A percentile compares a stretch with the other conserved stretches of the same genome.
Conservation (phyloP, 345 rosid genomes). For the Chamaenerion angustifolium region DNA sequence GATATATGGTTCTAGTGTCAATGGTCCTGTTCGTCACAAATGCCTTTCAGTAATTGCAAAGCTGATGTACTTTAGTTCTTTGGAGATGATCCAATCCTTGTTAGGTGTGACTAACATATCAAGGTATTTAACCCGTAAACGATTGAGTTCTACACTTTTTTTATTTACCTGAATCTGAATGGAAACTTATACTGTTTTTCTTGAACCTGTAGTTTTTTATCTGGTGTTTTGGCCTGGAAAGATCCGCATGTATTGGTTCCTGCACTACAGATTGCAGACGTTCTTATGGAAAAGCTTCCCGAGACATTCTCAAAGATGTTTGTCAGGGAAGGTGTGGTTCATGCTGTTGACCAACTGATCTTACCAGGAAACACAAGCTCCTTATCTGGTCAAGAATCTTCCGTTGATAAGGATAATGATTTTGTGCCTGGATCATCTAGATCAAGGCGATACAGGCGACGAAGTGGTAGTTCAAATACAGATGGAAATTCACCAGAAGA, state of each 20-base stretch:
- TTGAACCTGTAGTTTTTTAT: conserved; percentile 53
- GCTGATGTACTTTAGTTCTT: conserved; percentile 80
- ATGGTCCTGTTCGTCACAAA: conserved; percentile 84
- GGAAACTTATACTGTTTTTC: background rate
- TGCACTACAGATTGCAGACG: conserved; percentile 89
- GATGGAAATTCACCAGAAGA: conserved; percentile 65
- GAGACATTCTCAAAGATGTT: conserved; percentile 89
- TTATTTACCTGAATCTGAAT: background rate
- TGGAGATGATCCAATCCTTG: conserved; percentile 85
- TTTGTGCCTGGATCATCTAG: conserved; percentile 52
- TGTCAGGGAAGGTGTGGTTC: conserved; percentile 96
- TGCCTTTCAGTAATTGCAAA: conserved; percentile 94
- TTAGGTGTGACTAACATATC: conserved; percentile 80
- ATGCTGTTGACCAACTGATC: conserved; percentile 92
- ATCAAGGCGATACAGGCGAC: conserved; percentile 81
- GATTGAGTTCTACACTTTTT: background rate
- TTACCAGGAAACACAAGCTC: conserved; percentile 43
- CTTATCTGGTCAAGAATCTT: conserved; percentile 27
- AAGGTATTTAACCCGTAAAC: conserved; percentile 31
- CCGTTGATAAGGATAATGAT: conserved; percentile 70
- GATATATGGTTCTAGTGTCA: conserved; percentile 98
- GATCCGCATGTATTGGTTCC: conserved; percentile 97
- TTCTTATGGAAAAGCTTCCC: conserved; percentile 98
- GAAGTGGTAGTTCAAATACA: conserved; percentile 49
- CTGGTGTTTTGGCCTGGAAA: conserved; percentile 99